These are phyloP conservation scores for Cercospora beticola DNA, from an alignment of 2,329 filamentous ascomycete genomes.

Conservation along the genomic window DNA sequence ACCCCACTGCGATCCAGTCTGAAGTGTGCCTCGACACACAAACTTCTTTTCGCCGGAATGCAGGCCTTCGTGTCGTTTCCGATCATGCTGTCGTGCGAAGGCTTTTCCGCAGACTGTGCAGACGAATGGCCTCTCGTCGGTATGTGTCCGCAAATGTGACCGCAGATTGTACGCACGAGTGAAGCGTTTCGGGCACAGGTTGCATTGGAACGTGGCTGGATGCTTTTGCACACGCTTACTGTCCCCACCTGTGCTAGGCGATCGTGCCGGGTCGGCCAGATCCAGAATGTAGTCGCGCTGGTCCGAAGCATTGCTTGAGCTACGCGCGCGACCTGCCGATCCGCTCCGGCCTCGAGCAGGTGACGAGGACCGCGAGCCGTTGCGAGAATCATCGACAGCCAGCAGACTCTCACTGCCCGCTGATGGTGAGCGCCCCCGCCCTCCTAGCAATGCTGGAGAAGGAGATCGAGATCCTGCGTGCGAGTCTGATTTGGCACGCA, in stretches of 20 bases:
- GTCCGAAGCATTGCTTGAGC: slow-evolving; percentile 53
- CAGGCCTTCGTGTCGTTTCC: slow-evolving; percentile 92
- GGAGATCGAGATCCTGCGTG: slow-evolving; percentile 51
- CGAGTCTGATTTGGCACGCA: slow-evolving; percentile 61
- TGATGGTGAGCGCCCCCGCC: slow-evolving; percentile 40
- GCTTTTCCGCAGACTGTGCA: slow-evolving; percentile 97
- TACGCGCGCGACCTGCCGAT: slow-evolving; percentile 45
- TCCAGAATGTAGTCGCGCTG: slow-evolving; percentile 80
- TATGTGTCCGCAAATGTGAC: slow-evolving; percentile 92
- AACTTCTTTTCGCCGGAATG: slow-evolving; percentile 99
- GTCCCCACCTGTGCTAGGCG: slow-evolving; percentile 60
- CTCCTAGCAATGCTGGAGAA: slow-evolving; percentile 39
- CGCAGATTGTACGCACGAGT: slow-evolving; percentile 95
- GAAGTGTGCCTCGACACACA: slow-evolving; percentile 88
- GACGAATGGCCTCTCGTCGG: slow-evolving; percentile 94
- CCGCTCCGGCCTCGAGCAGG: slow-evolving; percentile 34
- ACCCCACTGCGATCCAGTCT: slow-evolving; percentile 81
- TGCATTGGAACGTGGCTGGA: slow-evolving; percentile 94
- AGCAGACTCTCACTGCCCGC: slow-evolving; percentile 42
- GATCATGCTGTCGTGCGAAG: slow-evolving; percentile 94
- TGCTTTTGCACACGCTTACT: slow-evolving; percentile 93
- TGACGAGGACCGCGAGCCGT: slow-evolving; percentile 48
- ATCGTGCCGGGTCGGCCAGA: slow-evolving; percentile 82
- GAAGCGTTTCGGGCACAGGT: slow-evolving; percentile 89
- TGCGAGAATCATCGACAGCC: slow-evolving; percentile 40